These are phyloP conservation scores for Penicillium sp. DNA, from an alignment of 2,329 filamentous ascomycete genomes.

Conservation along the genomic window DNA sequence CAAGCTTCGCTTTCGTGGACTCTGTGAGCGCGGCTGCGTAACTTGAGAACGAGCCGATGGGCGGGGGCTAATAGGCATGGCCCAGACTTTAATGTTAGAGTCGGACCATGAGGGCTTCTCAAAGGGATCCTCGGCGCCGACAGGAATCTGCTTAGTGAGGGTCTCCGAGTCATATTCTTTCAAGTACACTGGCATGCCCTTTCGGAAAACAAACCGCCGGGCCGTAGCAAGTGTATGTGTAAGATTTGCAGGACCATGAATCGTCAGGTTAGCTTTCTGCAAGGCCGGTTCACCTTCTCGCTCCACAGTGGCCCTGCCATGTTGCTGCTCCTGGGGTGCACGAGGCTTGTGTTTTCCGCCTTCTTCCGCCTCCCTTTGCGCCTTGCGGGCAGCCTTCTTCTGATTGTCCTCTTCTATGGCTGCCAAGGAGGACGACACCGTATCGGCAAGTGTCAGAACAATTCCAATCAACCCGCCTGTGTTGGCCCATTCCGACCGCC, in stretches of 20 bases:
- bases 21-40: constrained; percentile 21
- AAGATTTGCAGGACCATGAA: constrained; percentile 75
- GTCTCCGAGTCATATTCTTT: constrained; percentile 53
- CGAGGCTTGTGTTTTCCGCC: neutral
- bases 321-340: constrained; percentile 16
- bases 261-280: constrained; percentile 43
- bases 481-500: constrained; percentile 64
- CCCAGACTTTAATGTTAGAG: constrained; percentile 72
- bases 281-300: constrained; percentile 14
- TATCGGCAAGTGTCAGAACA: constrained; percentile 73
- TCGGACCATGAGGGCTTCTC: constrained; percentile 64
- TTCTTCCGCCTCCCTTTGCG: constrained; percentile 5
- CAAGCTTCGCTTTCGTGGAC: constrained; percentile 41
- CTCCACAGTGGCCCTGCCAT: constrained; percentile 23
- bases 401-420: constrained; percentile 40
- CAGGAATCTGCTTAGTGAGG: constrained; percentile 18
- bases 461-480: constrained; percentile 76
- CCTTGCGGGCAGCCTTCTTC: constrained; percentile 26
- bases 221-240: constrained; percentile 72
- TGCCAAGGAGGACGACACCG: constrained; percentile 38
- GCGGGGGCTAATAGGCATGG: constrained; percentile 50
- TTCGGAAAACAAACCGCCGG: constrained; percentile 75
- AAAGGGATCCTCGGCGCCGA: constrained; percentile 19
- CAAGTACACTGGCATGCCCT: constrained; percentile 63
- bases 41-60: constrained; percentile 16